These are phyloP conservation scores for Candida hispaniensis DNA, from an alignment of 805 yeast genomes.

Conservation along the genomic window DNA sequence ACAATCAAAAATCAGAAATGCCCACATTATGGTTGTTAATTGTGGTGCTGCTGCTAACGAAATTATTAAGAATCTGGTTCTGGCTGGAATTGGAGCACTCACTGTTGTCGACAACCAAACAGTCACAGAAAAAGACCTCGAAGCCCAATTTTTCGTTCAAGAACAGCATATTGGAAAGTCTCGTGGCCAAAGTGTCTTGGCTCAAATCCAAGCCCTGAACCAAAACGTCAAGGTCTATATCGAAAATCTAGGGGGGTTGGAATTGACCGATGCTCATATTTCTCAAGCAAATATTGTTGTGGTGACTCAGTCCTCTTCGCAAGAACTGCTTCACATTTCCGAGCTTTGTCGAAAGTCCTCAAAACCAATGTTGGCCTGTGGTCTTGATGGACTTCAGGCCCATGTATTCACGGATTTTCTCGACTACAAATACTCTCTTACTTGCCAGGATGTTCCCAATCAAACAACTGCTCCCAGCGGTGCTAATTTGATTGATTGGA, in stretches of 20 bases:
- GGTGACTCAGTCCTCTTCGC: slow-evolving; percentile 46
- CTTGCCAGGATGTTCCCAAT: slow-evolving; percentile 17
- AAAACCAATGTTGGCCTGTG: slow-evolving; percentile 59
- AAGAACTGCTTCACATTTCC: slow-evolving; percentile 35
- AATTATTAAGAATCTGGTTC: slow-evolving; percentile 67
- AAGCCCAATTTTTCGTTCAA: slow-evolving; percentile 63
- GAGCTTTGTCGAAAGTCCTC: slow-evolving; percentile 41
- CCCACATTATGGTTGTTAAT: slow-evolving; percentile 60
- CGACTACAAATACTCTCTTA: slow-evolving; percentile 36
- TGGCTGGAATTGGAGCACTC: slow-evolving; percentile 78
- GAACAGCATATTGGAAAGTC: slow-evolving; percentile 43
- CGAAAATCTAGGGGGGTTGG: slow-evolving; percentile 31
- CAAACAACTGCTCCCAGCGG: slow-evolving; percentile 38
- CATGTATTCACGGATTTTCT: slow-evolving; percentile 72
- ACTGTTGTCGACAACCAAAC: slow-evolving; percentile 52
- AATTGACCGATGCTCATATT: slow-evolving; percentile 33
- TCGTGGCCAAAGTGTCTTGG: slow-evolving; percentile 45
- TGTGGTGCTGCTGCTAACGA: slow-evolving; percentile 75
- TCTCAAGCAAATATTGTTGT: slow-evolving; percentile 57
- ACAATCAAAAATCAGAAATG: slow-evolving; percentile 57
- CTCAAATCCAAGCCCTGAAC: slow-evolving; percentile 60
- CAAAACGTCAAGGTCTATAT: slow-evolving; percentile 54
- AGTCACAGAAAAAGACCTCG: slow-evolving; percentile 52
- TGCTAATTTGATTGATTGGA: background rate
- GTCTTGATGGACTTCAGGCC: slow-evolving; percentile 73